Evolutionary conservation across 129 eudicot genomes (phyloP), one percentile per base, ranked within the genome.

Genomic region (Artemisia tridentata): DNA sequence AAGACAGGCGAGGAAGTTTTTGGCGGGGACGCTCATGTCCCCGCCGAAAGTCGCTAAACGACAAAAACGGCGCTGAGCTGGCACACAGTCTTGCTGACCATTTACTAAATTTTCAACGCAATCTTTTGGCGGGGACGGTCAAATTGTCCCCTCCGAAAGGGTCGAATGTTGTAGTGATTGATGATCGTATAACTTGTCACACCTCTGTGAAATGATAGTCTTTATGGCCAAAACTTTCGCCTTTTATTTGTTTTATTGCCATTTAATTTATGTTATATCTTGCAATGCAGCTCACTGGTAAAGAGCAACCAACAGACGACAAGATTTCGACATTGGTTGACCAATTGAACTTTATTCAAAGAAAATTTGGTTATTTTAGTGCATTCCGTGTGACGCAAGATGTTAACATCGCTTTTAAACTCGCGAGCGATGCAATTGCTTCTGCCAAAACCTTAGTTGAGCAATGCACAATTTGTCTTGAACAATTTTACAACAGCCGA

Each of bases 391-490:
- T 79, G 69, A 74, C 73, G 12, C 34, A 53, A 54, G 70, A 79
- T 18, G 63, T 77, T 45, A 46, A 83, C n/a, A 80, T 75, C 71
- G 95, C 95, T 14, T 66, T 68, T 72, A 72, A 83, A 82, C 88
- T 85, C 57, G 97, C 95, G 15, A 68, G 79, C 63, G 77, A 85
- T 34, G 95, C 87, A 68, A 75, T 90, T 46, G 69, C 43, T 7
- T 53, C 68, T 29, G 71, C 25, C 31, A 79, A 72, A 51, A 71
- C 47, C 6, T 23, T 65, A 58, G 58, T 62, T 2, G 85, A 84
- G 75, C 73, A 66, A 19, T 90, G 96, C 23, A 62, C 45, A 50
- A 86, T 90, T 15, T 90, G 96, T 75, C 59, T 78, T 48, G 90
- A 83, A 73, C 82, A 69, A 17, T 45, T 58, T 8, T 50, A 72